A percentile compares a stretch with the other conserved stretches of the same genome.
Conservation (phyloP, 2,329 filamentous ascomycete genomes). For the Botrytis sinoallii region DNA sequence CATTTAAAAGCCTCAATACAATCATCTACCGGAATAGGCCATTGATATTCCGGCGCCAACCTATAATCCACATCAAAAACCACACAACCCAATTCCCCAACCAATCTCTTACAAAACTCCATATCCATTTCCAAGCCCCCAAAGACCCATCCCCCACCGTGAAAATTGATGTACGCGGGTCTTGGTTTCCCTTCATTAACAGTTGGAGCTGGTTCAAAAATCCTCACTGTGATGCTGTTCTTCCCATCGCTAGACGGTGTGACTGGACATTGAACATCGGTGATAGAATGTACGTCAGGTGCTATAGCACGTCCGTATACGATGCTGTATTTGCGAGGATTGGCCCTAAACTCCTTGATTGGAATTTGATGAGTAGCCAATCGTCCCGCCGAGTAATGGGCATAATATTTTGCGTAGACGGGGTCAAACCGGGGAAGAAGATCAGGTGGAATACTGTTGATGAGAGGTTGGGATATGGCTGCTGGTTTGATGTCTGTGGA, state of each 20-base stretch:
- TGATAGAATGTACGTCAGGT: slow-evolving; percentile 39
- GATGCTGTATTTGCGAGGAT: slow-evolving; percentile 40
- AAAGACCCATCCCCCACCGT: slow-evolving; percentile 42
- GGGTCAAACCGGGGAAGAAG: slow-evolving; percentile 42
- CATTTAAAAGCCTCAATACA: slow-evolving; percentile 46
- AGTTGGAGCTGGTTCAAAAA: slow-evolving; percentile 40
- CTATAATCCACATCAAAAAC: slow-evolving; percentile 45
- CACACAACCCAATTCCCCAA: slow-evolving; percentile 41
- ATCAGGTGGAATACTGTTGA: slow-evolving; percentile 43
- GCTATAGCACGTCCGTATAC: slow-evolving; percentile 41
- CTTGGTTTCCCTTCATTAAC: slow-evolving; percentile 32
- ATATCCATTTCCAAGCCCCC: slow-evolving; percentile 41
- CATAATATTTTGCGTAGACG: slow-evolving; percentile 42
- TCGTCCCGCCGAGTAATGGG: slow-evolving; percentile 43
- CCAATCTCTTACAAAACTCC: slow-evolving; percentile 43
- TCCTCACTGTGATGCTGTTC: slow-evolving; percentile 39
- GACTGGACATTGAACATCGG: slow-evolving; percentile 39
- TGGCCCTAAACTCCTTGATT: slow-evolving; percentile 38
- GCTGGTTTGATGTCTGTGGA: slow-evolving; percentile 15
- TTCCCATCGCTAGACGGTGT: slow-evolving; percentile 41
- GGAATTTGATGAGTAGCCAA: slow-evolving; percentile 42
- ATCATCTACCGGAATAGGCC: slow-evolving; percentile 45
- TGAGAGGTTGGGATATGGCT: slow-evolving; percentile 38
- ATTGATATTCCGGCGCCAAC: slow-evolving; percentile 46
- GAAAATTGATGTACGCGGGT: slow-evolving; percentile 41